Percentiles rank a stretch among this genome's conserved stretches.
Evolutionary conservation across 2,329 filamentous ascomycete species (phyloP).

Genomic region (Xylariaceae sp.): DNA sequence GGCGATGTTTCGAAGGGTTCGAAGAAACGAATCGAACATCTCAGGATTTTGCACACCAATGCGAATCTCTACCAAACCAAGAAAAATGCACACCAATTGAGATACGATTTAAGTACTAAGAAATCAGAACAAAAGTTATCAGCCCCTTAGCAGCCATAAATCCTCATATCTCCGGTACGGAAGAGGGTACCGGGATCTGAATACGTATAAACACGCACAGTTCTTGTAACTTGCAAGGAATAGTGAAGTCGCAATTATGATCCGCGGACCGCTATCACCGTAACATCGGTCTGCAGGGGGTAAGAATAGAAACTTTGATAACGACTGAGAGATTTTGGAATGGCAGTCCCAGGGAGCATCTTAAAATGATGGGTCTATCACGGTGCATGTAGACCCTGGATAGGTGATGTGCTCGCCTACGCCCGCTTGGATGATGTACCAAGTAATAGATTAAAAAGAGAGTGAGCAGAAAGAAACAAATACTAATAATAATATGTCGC

Average conservation of each 20-base stretch:
- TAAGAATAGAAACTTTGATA: constrained; percentile 7
- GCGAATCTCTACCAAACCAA: neutral
- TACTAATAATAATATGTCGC: neutral
- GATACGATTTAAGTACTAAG: neutral
- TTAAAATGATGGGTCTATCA: neutral
- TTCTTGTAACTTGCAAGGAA: neutral
- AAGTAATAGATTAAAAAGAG: constrained; percentile 1
- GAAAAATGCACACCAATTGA: neutral
- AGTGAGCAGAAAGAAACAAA: constrained; percentile 1
- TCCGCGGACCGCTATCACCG: constrained; percentile 16
- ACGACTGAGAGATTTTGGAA: constrained; percentile 2
- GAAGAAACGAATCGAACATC: neutral
- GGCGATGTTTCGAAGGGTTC: neutral
- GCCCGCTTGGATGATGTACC: no score
- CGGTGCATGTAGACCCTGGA: neutral
- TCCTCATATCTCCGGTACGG: neutral
- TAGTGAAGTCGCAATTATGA: constrained; percentile 8
- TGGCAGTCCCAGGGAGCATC: neutral
- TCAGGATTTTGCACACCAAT: neutral
- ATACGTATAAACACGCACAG: neutral
- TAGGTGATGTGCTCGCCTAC: constrained; percentile 7
- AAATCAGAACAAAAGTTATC: neutral
- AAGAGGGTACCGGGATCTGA: neutral
- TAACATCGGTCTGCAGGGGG: constrained; percentile 14
- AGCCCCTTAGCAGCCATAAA: neutral